These are phyloP conservation scores for Kandelia obovata DNA, from an alignment of 345 rosid genomes.

Conservation along the genomic window DNA sequence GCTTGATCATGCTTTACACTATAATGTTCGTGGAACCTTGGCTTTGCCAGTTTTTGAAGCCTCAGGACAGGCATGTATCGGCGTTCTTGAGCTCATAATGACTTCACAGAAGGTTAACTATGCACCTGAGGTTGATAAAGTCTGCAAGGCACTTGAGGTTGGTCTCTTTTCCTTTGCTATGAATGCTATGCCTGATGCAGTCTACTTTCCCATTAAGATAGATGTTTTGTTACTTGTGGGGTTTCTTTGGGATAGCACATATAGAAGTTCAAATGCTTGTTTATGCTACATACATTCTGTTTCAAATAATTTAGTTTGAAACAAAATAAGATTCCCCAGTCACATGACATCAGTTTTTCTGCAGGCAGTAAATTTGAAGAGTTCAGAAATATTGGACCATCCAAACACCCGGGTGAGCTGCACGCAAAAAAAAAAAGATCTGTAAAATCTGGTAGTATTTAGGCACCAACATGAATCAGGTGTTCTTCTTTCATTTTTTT, in stretches of 20 bases:
- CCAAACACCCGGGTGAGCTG: constrained; percentile 66
- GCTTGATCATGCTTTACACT: constrained; percentile 66
- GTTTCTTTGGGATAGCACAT: neutral
- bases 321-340: constrained; percentile 26
- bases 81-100: constrained; percentile 83
- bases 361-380: constrained; percentile 92
- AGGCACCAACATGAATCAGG: constrained; percentile 28
- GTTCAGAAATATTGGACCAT: constrained; percentile 76
- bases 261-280: neutral
- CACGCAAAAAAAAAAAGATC: neutral
- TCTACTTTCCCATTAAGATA: constrained; percentile 6
- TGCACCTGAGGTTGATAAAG: constrained; percentile 92
- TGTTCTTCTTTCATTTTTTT: constrained; percentile 35
- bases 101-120: constrained; percentile 82
- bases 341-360: constrained; percentile 36
- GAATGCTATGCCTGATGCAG: neutral
- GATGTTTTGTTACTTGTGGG: neutral
- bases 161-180: constrained; percentile 24
- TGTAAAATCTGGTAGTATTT: constrained; percentile 26
- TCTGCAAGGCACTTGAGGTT: constrained; percentile 98
- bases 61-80: constrained; percentile 76
- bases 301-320: neutral
- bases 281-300: neutral
- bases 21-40: constrained; percentile 78
- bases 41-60: constrained; percentile 94